Percentiles rank a stretch among this genome's conserved stretches.
phyloP scores from a whole-genome alignment of 257 asterid species.

The Datura wrightii region DNA sequence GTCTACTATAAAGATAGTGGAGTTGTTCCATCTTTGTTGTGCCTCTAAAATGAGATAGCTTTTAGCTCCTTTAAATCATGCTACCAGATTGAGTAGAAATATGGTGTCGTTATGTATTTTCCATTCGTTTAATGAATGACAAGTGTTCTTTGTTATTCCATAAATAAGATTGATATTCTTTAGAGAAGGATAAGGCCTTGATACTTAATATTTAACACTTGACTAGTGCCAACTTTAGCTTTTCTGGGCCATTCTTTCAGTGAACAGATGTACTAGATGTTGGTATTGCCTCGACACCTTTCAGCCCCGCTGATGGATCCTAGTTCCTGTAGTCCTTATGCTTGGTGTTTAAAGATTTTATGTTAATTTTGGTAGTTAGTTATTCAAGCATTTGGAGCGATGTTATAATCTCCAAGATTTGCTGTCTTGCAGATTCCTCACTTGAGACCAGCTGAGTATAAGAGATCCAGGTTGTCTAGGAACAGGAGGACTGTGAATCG shows the following conservation, averaged over 20 bases:
- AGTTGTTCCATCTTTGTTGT: background rate
- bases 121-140: background rate
- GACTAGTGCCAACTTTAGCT: background rate
- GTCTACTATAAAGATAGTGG: background rate
- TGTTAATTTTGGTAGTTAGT: background rate
- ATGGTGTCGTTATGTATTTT: background rate
- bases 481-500: conserved; percentile 51
- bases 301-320: background rate
- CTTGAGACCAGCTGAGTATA: conserved; percentile 51
- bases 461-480: conserved; percentile 49
- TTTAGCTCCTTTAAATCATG: background rate
- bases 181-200: background rate
- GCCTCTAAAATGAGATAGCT: background rate
- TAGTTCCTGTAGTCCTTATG: background rate
- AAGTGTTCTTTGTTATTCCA: background rate
- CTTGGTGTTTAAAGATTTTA: background rate
- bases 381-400: background rate
- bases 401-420: background rate
- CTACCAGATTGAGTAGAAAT: background rate
- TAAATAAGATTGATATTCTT: background rate
- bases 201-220: background rate
- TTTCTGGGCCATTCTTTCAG: background rate
- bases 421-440: conserved; percentile 48
- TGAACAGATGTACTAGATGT: no score
- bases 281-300: background rate